A percentile compares a stretch with the other conserved stretches of the same genome.
Evolutionary conservation across 2,329 filamentous ascomycete genomes (phyloP).

Genomic region (Xylariales sp.): DNA sequence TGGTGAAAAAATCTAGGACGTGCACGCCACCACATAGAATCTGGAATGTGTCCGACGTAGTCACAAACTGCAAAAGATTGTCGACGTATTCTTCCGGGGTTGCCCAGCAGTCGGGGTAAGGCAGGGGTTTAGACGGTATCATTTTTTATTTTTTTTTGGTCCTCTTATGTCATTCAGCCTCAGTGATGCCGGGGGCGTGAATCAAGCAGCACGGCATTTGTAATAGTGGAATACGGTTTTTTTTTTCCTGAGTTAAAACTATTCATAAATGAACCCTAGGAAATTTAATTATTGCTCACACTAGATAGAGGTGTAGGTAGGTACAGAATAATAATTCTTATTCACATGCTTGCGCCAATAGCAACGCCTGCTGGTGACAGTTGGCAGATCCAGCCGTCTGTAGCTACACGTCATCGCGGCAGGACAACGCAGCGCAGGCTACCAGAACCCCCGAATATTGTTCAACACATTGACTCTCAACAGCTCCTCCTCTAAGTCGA

Average conservation of each 20-base stretch:
- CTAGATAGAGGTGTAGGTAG: no score
- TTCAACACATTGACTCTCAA: neutral
- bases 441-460: neutral
- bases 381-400: conserved; percentile 14
- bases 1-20: conserved; percentile 94
- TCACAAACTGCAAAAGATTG: conserved; percentile 79
- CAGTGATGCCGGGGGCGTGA: neutral
- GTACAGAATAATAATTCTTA: conserved; percentile 1
- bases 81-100: conserved; percentile 82
- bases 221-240: neutral
- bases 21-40: conserved; percentile 97
- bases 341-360: neutral
- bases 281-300: no score
- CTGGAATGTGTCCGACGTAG: conserved; percentile 79
- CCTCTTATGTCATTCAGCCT: neutral
- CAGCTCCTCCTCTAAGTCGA: neutral
- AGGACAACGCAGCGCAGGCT: neutral
- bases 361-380: conserved; percentile 21
- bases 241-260: neutral
- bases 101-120: conserved; percentile 76
- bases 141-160: conserved; percentile 47
- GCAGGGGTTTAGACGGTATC: conserved; percentile 68
- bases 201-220: neutral
- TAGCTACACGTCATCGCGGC: conserved; percentile 34
- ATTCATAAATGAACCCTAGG: neutral